Percentiles rank a stretch among this genome's conserved stretches.
These are phyloP conservation scores for Lyophyllum atratum DNA, from an alignment of 768 basidiomycete species.

Conservation along the genomic window DNA sequence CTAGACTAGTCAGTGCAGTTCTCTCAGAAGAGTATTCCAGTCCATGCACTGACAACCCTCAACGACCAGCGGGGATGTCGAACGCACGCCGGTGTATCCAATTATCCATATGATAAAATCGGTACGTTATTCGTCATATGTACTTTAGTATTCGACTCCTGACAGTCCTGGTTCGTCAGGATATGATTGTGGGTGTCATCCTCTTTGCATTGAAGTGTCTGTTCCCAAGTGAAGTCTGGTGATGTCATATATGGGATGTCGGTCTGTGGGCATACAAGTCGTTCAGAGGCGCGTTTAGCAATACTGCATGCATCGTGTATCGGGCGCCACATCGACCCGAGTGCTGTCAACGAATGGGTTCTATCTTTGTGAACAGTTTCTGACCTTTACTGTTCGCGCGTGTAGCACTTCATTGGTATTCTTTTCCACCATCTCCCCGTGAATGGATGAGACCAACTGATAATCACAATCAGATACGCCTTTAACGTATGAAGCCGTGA, in stretches of 20 bases:
- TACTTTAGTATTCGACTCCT: background rate
- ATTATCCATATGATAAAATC: slow-evolving; percentile 76
- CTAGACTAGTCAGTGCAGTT: slow-evolving; percentile 37
- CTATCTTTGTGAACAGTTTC: background rate
- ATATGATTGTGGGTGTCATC: slow-evolving; percentile 52
- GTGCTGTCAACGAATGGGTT: background rate
- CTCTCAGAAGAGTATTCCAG: background rate
- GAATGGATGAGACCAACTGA: slow-evolving; percentile 2
- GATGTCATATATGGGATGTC: background rate
- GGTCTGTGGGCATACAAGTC: background rate
- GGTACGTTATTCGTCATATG: slow-evolving; percentile 37
- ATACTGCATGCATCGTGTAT: background rate
- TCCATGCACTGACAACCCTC: background rate
- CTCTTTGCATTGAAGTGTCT: background rate
- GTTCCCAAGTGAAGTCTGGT: background rate
- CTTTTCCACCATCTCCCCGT: slow-evolving; percentile 2
- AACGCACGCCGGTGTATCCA: slow-evolving; percentile 70
- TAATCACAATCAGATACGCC: slow-evolving; percentile 71
- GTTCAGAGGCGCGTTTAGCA: background rate
- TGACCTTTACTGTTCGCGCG: slow-evolving; percentile 7
- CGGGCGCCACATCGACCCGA: background rate
- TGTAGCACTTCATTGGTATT: slow-evolving; percentile 71
- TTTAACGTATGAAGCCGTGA: slow-evolving; percentile 75
- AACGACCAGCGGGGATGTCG: slow-evolving; percentile 48
- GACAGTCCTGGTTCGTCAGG: slow-evolving; percentile 37